Base-by-base conservation (phyloP, 1,284 basidiomycete species). In the Fomitiporia mediterranea region DNA sequence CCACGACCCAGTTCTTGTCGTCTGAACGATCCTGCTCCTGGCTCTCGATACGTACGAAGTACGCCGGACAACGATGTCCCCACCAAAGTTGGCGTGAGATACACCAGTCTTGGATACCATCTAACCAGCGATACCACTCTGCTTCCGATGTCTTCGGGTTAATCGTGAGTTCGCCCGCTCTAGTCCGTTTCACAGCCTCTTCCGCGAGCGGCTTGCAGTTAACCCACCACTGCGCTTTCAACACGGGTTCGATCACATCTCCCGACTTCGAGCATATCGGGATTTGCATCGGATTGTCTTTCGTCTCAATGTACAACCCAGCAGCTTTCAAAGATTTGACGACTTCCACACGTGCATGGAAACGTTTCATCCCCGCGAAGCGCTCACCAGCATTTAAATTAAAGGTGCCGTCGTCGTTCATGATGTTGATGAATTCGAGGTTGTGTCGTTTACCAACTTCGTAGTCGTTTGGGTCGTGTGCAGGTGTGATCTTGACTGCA, bases 141-240 rank as follows among this genome's bases (percentile, higher is more conserved):
- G 83, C 84, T 68, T 97, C 94, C 8, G 90, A 95, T 47, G 82
- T 76, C 66, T 90, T 90, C 2, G 97, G 97, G 19, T 79, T 75
- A 64, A 99, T 94, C 55, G 77, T 65, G 51, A 97, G 77, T 67
- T 97, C 94, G 25, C 94, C 94, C 0, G 87, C 89, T 47, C 78
- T 77, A 3, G 94, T 96, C 55, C 92, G 87, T 91, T 86, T 85
- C 67, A 98, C 81, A 13, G 90, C 92, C 64, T 94, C 92, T 60
- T 94, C 88, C 0, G 96, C 94, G 53, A 99, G 78, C 1, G 91
- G 90, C 69, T 92, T 86, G 77, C 94, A 97, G 72, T 89, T 86
- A 49, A 99, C 91, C 95, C 95, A 99, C 97, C 97, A 99, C 69
- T 99, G 97, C 0, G 97, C 97, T 74, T 98, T 99, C 68, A 99